Evolutionary conservation across 2,329 filamentous ascomycete species (phyloP).

Genomic region (Chaetomium sp.): DNA sequence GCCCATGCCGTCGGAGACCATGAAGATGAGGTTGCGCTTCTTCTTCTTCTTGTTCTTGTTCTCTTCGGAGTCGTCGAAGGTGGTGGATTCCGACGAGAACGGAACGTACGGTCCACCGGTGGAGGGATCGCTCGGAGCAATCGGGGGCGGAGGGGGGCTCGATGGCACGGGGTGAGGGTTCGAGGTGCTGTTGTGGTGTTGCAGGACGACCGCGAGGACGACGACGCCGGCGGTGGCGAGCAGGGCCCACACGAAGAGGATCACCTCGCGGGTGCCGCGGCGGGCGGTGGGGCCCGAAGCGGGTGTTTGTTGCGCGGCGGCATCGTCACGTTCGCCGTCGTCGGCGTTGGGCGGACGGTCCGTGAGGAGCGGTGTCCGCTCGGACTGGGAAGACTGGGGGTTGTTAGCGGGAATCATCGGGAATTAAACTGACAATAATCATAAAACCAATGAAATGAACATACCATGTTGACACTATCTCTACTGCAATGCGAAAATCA

Average conservation of each 20-base stretch:
- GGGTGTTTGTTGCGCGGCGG: slow-evolving; percentile 23
- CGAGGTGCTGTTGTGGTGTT: slow-evolving; percentile 57
- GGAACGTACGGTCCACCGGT: slow-evolving; percentile 27
- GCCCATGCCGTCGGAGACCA: slow-evolving; percentile 99
- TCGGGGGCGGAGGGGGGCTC: slow-evolving; percentile 22
- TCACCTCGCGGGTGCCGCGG: slow-evolving; percentile 56
- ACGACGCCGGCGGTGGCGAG: slow-evolving; percentile 73
- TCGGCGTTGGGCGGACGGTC: slow-evolving; percentile 26
- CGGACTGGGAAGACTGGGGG: slow-evolving; percentile 30
- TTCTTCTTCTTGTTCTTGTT: not conserved
- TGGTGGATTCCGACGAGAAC: slow-evolving; percentile 2
- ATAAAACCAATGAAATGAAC: too few relatives aligned
- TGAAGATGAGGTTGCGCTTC: slow-evolving; percentile 86
- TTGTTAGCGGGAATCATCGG: not conserved
- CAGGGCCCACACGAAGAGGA: slow-evolving; percentile 76
- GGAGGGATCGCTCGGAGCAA: slow-evolving; percentile 23
- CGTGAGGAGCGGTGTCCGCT: slow-evolving; percentile 39
- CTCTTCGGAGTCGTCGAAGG: slow-evolving; percentile 9
- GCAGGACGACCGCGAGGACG: slow-evolving; percentile 68
- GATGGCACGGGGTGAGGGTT: slow-evolving; percentile 34
- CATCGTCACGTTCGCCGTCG: slow-evolving; percentile 29
- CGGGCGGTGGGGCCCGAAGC: not conserved
- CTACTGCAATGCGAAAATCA: too few relatives aligned
- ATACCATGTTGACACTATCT: too few relatives aligned
- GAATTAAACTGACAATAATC: too few relatives aligned